A percentile compares a stretch with the other conserved stretches of the same genome.
Evolutionary conservation across 139 green algal genomes (phyloP).

Genomic region (Desmodesmus armatus): DNA sequence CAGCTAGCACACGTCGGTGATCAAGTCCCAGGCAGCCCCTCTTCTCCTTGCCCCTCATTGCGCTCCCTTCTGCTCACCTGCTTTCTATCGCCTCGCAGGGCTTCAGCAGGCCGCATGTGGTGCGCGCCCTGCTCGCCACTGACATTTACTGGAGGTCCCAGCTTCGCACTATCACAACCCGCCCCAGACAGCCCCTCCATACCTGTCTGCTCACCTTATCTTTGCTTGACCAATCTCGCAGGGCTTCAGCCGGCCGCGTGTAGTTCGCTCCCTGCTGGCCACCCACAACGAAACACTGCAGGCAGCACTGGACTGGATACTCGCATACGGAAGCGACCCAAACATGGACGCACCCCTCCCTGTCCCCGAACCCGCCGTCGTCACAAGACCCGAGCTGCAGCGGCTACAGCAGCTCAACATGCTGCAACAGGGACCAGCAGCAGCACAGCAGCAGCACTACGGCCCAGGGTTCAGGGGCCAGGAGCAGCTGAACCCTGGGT

Average conservation of each 20-base stretch:
- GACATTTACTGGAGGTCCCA: no score
- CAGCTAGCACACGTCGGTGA: no score
- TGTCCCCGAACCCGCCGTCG: not conserved
- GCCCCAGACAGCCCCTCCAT: no score
- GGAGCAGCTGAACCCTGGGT: constrained; percentile 1
- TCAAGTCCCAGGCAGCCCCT: not conserved
- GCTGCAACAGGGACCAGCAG: not conserved
- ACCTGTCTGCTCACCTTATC: not conserved
- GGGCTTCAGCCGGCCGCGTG: constrained; percentile 58
- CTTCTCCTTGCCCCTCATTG: not conserved
- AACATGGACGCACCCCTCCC: constrained; percentile 53
- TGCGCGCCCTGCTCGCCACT: constrained; percentile 50
- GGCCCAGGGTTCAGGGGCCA: not conserved
- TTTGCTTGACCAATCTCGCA: not conserved
- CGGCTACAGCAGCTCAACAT: not conserved
- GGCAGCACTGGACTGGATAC: constrained; percentile 61
- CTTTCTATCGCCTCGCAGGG: no score
- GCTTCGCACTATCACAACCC: not conserved
- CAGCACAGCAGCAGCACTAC: not conserved
- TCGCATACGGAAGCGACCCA: constrained; percentile 56
- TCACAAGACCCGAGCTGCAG: constrained; percentile 24
- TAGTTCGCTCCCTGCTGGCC: constrained; percentile 51
- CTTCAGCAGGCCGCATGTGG: constrained; percentile 48
- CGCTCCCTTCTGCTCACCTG: no score
- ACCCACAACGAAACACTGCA: constrained; percentile 49